Base-by-base conservation (phyloP, 208 protist species). In the Leishmania gerbilli region DNA sequence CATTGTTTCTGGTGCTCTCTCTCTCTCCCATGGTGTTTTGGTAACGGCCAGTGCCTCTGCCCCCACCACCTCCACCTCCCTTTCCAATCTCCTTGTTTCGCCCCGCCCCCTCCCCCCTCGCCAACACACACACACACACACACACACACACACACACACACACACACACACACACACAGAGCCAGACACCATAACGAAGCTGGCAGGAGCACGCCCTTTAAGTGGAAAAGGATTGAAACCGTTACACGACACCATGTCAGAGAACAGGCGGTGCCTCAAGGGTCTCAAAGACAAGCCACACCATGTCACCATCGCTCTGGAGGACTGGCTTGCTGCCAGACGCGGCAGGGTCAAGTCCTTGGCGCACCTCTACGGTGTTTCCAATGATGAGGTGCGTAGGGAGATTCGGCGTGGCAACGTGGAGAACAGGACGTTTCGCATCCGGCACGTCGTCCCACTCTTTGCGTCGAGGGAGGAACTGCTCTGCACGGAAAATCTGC, bases 271-370 rank as follows among this genome's bases (percentile, higher is more conserved):
- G 17, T 27, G 11, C 19, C 74, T 62, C 53, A 67, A 47, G 11
- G 47, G 34, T 27, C 42, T 69, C 1, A 11, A 40, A 13, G 81
- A 71, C 53, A 84, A 34, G 69, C 53, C 60, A 6, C 81, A 84
- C n/a, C 76, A 83, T 42, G 58, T 77, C 34, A 80, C 76, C 34
- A 84, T 84, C 47, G n/a, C 81, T 24, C 75, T 34, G 0, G 74
- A 79, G 34, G 69, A 84, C 19, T 80, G 62, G 74, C 15, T 15
- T 9, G 4, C n/a, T 40, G 1, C 76, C 45, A 27, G 9, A 0
- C 8, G 19, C 49, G 4, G 45, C 8, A 53, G 27, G 34, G 31
- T 51, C 47, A 6, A 11, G 8, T 4, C 11, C 17, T 49, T 51
- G 1, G 2, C 8, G 56, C 1, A 67, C 9, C 71, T 64, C 11